Evolutionary conservation across 352 stramenopile species (phyloP).

Genomic region (Globisporangium orthogonon): DNA sequence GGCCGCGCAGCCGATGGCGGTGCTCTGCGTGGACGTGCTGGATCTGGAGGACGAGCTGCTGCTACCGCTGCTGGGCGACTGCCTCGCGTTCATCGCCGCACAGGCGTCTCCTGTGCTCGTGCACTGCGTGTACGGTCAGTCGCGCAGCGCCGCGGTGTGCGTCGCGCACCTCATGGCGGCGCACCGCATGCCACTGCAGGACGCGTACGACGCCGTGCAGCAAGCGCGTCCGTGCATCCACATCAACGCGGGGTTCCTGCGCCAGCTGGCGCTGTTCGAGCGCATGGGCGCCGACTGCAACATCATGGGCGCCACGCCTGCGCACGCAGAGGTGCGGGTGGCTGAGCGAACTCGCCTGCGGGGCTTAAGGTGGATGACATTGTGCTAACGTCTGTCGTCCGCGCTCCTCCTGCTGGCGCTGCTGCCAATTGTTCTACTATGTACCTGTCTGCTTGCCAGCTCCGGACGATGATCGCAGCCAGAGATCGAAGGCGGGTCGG

Average conservation of each 20-base stretch:
- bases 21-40: conserved; percentile 56
- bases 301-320: conserved; percentile 30
- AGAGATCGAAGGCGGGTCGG: conserved; percentile 28
- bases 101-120: conserved; percentile 30
- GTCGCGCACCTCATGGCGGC: conserved; percentile 70
- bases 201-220: conserved; percentile 56
- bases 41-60: conserved; percentile 75
- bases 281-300: conserved; percentile 42
- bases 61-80: conserved; percentile 51
- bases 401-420: not conserved
- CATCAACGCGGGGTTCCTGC: conserved; percentile 72
- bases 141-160: conserved; percentile 61
- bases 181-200: conserved; percentile 25
- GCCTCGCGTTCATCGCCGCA: conserved; percentile 19
- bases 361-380: too few species aligned
- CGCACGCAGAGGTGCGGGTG: conserved; percentile 40
- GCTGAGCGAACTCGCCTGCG: too few species aligned
- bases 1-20: conserved; percentile 18
- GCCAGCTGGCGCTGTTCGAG: conserved; percentile 63
- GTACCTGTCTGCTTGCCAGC: conserved; percentile 12
- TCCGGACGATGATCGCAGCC: conserved; percentile 36
- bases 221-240: conserved; percentile 61
- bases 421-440: not conserved
- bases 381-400: not conserved
- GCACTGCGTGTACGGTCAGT: conserved; percentile 80